These are phyloP conservation scores for Ceratocystis alfenasii DNA, from an alignment of 2,329 filamentous ascomycete species.

Conservation along the genomic window DNA sequence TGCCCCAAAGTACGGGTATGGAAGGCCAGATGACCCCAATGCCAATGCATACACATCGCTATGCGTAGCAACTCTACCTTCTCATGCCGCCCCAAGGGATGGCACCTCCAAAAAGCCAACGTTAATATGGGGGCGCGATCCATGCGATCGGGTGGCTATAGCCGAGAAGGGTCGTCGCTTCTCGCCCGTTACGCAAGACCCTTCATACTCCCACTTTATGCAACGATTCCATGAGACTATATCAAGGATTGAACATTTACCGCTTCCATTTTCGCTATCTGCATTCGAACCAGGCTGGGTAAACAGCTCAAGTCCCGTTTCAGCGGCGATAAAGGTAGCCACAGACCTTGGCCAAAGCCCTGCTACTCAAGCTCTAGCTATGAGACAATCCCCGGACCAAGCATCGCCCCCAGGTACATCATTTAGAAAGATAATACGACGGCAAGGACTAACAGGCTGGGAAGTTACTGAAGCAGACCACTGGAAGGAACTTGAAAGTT, in stretches of 20 bases:
- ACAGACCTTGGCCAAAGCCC: not conserved
- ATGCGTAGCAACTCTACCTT: no score
- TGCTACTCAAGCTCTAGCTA: not conserved
- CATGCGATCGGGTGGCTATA: constrained; percentile 7
- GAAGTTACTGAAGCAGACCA: constrained; percentile 2
- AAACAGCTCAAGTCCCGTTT: not conserved
- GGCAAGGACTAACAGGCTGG: not conserved
- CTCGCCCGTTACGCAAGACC: not conserved
- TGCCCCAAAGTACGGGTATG: constrained; percentile 8
- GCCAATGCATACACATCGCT: not conserved
- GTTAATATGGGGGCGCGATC: constrained; percentile 15
- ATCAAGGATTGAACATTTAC: not conserved
- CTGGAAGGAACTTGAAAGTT: constrained; percentile 12
- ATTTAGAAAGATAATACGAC: not conserved
- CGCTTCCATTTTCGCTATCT: not conserved
- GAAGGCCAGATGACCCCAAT: not conserved
- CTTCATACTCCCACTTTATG: constrained; percentile 7
- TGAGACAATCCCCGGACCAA: not conserved
- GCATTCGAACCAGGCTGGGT: not conserved
- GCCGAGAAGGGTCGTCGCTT: constrained; percentile 7
- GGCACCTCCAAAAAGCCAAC: not conserved
- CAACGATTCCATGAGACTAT: not conserved
- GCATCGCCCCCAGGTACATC: not conserved
- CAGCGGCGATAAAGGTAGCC: no score
- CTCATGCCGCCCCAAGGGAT: not conserved